Evolutionary conservation across 306 rosid genomes (phyloP), one percentile per base, ranked within the genome.

Genomic region (Geum urbanum): DNA sequence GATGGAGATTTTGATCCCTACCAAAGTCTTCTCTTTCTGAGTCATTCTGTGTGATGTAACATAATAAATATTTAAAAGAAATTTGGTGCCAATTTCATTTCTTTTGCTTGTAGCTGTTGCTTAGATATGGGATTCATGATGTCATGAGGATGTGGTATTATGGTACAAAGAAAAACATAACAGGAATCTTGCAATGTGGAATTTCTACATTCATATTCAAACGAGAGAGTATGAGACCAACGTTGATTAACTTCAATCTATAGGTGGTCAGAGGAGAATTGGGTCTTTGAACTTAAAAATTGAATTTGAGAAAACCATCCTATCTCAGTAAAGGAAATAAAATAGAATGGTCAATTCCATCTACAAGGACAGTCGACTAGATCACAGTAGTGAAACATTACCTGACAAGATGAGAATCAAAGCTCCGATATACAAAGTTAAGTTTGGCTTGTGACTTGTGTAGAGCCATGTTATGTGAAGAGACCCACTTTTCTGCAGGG

Each of bases 391-490:
- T 54, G 74, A 62, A n/a, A 63, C 66, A 61, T 40, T 70, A 59
- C 56, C 63, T 74, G 76, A 62, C 77, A 61, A 53, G 79, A 70
- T 51, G 65, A 63, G 90, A 87, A 80, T 49, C 73, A 49, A 70
- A 73, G 69, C 71, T 32, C 37, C 37, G 2, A 32, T 32, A 51
- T 9, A 49, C 19, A 12, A 32, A 15, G 2, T 52, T 11, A 74
- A 39, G 69, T 55, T 52, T 5, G 71, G 63, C 74, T 69, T 56
- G 72, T 66, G 72, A 66, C 59, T 80, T 80, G 39, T 66, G 57
- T 18, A 67, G 54, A 56, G 82, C 44, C 70, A 41, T 32, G 57
- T 37, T 20, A 67, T 39, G 5, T 5, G 58, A 51, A 50, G 6
- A n/a, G 69, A 72, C 72, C 70, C 72, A 59, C 67, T 53, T 47